Base-by-base conservation (phyloP, 306 rosid species). In the Trichosanthes cucumerina region DNA sequence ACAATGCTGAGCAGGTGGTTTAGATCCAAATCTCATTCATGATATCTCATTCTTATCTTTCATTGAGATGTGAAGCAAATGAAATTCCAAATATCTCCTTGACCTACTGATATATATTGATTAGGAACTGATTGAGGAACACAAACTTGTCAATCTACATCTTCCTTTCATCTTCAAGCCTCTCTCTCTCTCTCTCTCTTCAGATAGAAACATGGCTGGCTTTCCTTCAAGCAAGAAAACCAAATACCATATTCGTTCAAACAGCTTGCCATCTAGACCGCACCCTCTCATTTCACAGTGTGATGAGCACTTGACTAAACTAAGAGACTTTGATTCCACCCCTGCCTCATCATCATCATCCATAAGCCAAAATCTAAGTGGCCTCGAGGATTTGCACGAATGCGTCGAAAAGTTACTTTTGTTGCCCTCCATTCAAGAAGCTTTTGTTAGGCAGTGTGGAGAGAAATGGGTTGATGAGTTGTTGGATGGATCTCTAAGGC, bases 381-480 rank as follows among this genome's bases (percentile, higher is more conserved):
- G 82, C 41, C 86, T 87, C 9, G 77, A 79, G 50, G 88, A 87
- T 56, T 69, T 85, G 79, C 88, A 86, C 28, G 84, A 82, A n/a
- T 81, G 89, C 49, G 79, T 88, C 19, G 78, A 88, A 56, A 79
- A 79, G 66, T 49, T 88, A 59, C 84, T 86, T 78, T 85, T 76
- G 28, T 57, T 88, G 66, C 89, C 89, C 31, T 71, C 71, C 43
- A 69, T 82, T 47, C 89, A 86, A 50, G 82, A 84, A 84, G 87
- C 85, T 41, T 81, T 88, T 57, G 80, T 83, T 71, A 64, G 66
- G 62, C 79, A 85, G 64, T 33, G 71, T 53, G 64, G 85, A 4
- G 84, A 86, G 79, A 88, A 77, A 63, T 88, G 86, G 91, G 86
- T 86, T 7, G 87, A 88, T 39, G 89, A 85, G 80, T 74, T 81